Base-by-base conservation (phyloP, 345 rosid species). In the Laguncularia racemosa region DNA sequence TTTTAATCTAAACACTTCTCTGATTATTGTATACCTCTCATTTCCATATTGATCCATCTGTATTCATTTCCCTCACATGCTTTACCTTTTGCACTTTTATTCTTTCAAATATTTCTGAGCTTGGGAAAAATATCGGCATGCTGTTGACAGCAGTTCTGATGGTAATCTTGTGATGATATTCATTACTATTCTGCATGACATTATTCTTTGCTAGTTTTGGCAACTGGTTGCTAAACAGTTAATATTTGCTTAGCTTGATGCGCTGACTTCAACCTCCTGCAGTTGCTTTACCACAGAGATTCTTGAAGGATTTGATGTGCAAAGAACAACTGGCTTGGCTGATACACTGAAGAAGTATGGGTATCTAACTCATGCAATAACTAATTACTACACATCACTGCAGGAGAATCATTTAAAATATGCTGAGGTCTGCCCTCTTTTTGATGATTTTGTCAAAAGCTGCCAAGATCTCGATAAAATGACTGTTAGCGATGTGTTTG, bases 271-370 rank as follows among this genome's bases (percentile, higher is more conserved):
- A 55, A 54, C 53, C 57, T 51, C 59, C n/a, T 73, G 65, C 84
- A 88, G 96, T 55, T 88, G 98, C 70, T 83, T 88, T 69, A 91
- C 93, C 7, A 91, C 95, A 11, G 98, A 92, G 84, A 84, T 92
- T 67, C 79, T 86, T 67, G 95, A 89, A 68, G 93, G 95, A 50
- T 89, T 92, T 76, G 88, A 89, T 64, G 89, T 92, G 62, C 78
- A 78, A 67, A 86, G 98, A 78, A 84, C 87, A 51, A 67, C 63
- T 20, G 76, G 85, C 63, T 76, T 92, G 69, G 85, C 71, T 53
- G 91, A 80, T 68, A 86, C 96, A 26, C 59, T 92, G 62, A 81
- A 82, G 79, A 92, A 81, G 63, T 92, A 92, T 53, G 91, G 81
- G 7, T 58, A 73, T 71, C 84, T 92, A 40, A 92, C 97, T 54